Evolutionary conservation across 2,329 filamentous ascomycete species (phyloP).

Genomic region (Cordyceps pruinosa): DNA sequence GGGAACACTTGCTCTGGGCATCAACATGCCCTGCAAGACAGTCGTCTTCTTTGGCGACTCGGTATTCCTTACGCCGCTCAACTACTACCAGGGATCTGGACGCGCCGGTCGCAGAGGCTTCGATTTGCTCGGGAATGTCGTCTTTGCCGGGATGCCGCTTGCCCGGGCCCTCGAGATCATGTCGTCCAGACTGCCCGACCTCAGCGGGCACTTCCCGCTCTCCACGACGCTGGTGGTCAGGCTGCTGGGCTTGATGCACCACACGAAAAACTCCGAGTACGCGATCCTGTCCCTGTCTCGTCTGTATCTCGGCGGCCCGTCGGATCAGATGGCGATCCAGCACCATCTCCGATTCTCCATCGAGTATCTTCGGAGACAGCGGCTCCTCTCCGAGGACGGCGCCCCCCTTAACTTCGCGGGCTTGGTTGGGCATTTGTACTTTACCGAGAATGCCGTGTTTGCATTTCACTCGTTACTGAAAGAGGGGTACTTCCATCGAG

Average conservation of each 20-base stretch:
- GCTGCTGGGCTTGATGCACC: constrained; percentile 58
- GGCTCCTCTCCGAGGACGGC: constrained; percentile 55
- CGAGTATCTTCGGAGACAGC: constrained; percentile 66
- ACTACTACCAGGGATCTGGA: constrained; percentile 70
- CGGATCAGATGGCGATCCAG: constrained; percentile 60
- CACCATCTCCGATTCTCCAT: constrained; percentile 77
- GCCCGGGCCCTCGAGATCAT: constrained; percentile 61
- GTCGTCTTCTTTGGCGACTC: constrained; percentile 72
- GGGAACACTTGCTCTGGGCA: constrained; percentile 67
- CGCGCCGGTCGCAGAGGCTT: constrained; percentile 75
- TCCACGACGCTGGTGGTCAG: constrained; percentile 67
- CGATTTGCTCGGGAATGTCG: constrained; percentile 72
- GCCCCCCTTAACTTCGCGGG: constrained; percentile 66
- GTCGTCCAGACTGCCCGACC: constrained; percentile 64
- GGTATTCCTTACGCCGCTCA: constrained; percentile 64
- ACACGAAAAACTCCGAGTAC: constrained; percentile 56
- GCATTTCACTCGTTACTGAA: constrained; percentile 70
- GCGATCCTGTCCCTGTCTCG: constrained; percentile 64
- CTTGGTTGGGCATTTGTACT: constrained; percentile 66
- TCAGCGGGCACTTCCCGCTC: constrained; percentile 72
- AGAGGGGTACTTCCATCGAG: constrained; percentile 57
- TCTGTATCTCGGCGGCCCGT: constrained; percentile 62
- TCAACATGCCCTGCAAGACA: constrained; percentile 81
- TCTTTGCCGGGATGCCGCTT: constrained; percentile 60
- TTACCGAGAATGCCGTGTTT: constrained; percentile 67